Base-by-base conservation (phyloP, 805 yeast species). In the Candida rishiriensis region DNA sequence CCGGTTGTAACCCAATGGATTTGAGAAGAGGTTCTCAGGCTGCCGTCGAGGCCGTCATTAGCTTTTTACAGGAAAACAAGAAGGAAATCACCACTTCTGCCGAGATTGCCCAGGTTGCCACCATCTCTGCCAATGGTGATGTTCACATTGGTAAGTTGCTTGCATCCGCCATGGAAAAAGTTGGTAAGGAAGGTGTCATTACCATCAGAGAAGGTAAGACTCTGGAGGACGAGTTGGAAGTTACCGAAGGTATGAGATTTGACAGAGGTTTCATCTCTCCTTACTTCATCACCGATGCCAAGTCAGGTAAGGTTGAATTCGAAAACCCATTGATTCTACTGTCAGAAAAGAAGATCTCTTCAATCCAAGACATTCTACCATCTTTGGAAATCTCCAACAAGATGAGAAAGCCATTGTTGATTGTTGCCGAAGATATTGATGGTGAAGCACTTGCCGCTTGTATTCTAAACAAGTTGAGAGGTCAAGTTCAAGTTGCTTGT, bases 361-460 rank as follows among this genome's bases (percentile, higher is more conserved):
- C 90, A 36, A 83, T 90, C 64, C 91, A 85, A 70, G 96, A 93
- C 65, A 80, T 93, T 48, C 73, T 93, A 51, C 99, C 99, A 44
- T 82, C 97, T 15, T 76, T 93, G 60, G 97, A 91, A 70, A 74
- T 90, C 60, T 88, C 97, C 54, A 90, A 88, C 77, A 90, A 89
- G 72, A 72, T 81, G 54, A 84, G 97, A 73, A 86, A 96, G 72
- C 97, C 99, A 47, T 73, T 93, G 65, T 74, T 93, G 56, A 87
- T 93, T 63, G 70, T 93, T 56, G 96, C 98, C 49, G 99, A 93
- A 74, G 97, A 88, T 61, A 76, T 93, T 49, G 98, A 91, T 59
- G 98, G 98, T 59, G 98, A 93, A 75, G 99, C 99, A 39, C 78
- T 93, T 50, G 98, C 98, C 56, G 97, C 97, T 53, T 89, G 98